A percentile compares a stretch with the other conserved stretches of the same genome.
Conservation (phyloP, 345 rosid genomes). For the Pistacia vera region DNA sequence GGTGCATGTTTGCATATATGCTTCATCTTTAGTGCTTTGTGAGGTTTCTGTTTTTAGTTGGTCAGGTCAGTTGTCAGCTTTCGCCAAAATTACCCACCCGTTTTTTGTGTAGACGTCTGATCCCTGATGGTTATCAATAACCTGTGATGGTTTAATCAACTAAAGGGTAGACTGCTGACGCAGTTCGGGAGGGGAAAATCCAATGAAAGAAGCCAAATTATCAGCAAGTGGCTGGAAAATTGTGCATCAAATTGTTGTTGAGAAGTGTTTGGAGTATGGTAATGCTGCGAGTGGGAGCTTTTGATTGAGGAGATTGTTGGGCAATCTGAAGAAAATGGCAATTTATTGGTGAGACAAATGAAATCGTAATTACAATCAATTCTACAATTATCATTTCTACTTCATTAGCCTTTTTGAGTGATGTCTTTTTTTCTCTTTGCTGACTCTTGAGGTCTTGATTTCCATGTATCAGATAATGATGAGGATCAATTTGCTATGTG, state of each 20-base stretch:
- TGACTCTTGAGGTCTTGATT: too few species aligned
- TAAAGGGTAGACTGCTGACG: constrained; percentile 19
- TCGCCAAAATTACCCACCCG: not conserved
- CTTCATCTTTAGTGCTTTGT: not conserved
- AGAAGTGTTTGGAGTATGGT: constrained; percentile 91
- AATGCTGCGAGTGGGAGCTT: constrained; percentile 67
- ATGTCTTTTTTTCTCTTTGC: not conserved
- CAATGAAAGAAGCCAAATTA: too few species aligned
- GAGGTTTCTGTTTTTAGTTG: not conserved
- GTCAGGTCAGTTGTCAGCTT: not conserved
- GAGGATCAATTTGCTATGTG: too few species aligned
- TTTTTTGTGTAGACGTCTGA: not conserved
- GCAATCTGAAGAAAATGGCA: too few species aligned
- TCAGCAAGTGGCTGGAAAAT: constrained; percentile 81
- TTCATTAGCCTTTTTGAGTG: not conserved
- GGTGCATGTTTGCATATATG: too few species aligned
- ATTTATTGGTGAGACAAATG: too few species aligned
- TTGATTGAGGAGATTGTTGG: too few species aligned
- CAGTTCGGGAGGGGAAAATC: constrained; percentile 94
- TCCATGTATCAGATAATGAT: too few species aligned
- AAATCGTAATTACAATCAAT: not conserved
- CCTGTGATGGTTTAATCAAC: not conserved
- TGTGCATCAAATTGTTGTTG: constrained; percentile 95
- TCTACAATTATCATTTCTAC: not conserved
- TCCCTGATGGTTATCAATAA: too few species aligned